Conservation (phyloP, 805 yeast species). For the Wickerhamiella alocasiicola region DNA sequence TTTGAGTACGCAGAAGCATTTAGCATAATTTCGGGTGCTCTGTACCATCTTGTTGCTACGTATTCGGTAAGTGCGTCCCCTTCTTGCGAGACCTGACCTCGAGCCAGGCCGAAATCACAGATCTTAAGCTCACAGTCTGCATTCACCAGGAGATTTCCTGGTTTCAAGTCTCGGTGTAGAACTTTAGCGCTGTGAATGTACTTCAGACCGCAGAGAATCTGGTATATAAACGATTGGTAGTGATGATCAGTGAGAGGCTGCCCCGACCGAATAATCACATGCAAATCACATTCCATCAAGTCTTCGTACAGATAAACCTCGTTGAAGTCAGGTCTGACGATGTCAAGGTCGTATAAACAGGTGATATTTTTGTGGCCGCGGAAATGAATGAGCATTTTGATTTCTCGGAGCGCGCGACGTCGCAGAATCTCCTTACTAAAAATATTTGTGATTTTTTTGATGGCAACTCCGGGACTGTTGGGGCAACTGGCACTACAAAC, state of each 20-base stretch:
- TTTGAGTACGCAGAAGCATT: constrained; percentile 87
- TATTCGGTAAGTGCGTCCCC: constrained; percentile 74
- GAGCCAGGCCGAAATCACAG: constrained; percentile 88
- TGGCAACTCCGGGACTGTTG: constrained; percentile 78
- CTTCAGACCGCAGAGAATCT: constrained; percentile 78
- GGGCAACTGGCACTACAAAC: constrained; percentile 73
- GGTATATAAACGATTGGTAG: constrained; percentile 85
- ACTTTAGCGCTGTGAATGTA: constrained; percentile 91
- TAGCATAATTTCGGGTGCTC: constrained; percentile 96
- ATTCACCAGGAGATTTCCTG: constrained; percentile 72
- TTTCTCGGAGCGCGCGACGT: constrained; percentile 81
- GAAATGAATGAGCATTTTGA: constrained; percentile 81
- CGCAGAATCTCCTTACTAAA: constrained; percentile 83
- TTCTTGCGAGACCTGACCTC: constrained; percentile 35
- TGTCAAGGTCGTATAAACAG: constrained; percentile 86
- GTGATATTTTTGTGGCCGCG: constrained; percentile 95
- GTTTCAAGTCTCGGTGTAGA: constrained; percentile 85
- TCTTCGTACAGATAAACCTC: constrained; percentile 92
- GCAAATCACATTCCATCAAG: constrained; percentile 98
- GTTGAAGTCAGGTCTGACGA: constrained; percentile 71
- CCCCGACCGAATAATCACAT: constrained; percentile 87
- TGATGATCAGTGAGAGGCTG: constrained; percentile 85
- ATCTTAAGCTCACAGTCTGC: constrained; percentile 88
- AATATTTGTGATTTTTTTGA: constrained; percentile 89
- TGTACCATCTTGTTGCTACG: constrained; percentile 95